Percentiles rank a stretch among this genome's conserved stretches.
phyloP scores from a whole-genome alignment of 2,329 filamentous ascomycete genomes.

The Arthrobotrys megalospora region DNA sequence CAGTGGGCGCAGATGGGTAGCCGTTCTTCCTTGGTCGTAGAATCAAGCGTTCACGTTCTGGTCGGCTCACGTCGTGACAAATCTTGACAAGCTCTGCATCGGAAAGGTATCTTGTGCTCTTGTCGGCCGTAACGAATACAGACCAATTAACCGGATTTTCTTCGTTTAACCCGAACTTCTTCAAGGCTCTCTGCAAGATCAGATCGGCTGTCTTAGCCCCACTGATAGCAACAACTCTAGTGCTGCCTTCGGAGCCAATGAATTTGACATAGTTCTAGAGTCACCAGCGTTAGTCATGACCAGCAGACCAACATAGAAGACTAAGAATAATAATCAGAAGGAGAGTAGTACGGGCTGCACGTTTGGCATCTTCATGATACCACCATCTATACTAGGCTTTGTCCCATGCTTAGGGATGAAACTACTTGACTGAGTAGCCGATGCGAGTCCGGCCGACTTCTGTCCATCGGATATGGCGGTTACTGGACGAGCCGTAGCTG shows the following conservation, averaged over 20 bases:
- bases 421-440: slow-evolving; percentile 41
- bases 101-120: slow-evolving; percentile 67
- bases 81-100: slow-evolving; percentile 92
- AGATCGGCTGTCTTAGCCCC: slow-evolving; percentile 93
- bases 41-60: slow-evolving; percentile 91
- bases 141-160: slow-evolving; percentile 95
- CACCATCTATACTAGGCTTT: slow-evolving; percentile 63
- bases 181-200: slow-evolving; percentile 88
- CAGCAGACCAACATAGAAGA: slow-evolving; percentile 51
- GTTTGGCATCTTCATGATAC: slow-evolving; percentile 64
- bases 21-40: slow-evolving; percentile 79
- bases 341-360: slow-evolving; percentile 63
- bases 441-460: slow-evolving; percentile 46
- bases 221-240: slow-evolving; percentile 93
- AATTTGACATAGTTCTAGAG: slow-evolving; percentile 65
- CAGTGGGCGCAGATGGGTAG: slow-evolving; percentile 80
- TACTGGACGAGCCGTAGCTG: slow-evolving; percentile 28
- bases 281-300: slow-evolving; percentile 44
- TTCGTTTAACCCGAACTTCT: slow-evolving; percentile 89
- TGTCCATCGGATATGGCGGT: slow-evolving; percentile 48
- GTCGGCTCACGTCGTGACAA: slow-evolving; percentile 85
- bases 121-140: slow-evolving; percentile 91
- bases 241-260: slow-evolving; percentile 80
- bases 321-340: slow-evolving; percentile 39
- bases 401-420: slow-evolving; percentile 48